Conservation (phyloP, 176 grass and related monocot genomes). For the Hyparrhenia diplandra region DNA sequence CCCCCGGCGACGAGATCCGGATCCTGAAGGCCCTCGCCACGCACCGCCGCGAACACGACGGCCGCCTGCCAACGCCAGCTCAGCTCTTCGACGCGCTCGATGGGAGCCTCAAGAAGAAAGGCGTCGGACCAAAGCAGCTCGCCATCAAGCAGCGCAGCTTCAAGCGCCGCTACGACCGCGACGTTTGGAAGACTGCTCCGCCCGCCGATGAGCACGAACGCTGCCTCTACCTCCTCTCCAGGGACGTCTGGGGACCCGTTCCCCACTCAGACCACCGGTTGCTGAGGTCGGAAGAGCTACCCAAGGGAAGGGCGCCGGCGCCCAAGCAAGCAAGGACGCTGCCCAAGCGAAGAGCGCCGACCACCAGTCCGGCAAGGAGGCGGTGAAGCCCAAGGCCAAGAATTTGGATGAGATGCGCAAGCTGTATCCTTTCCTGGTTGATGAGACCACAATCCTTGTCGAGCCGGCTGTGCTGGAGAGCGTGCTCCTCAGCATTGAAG, state of each 20-base stretch:
- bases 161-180: constrained; percentile 14
- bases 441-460: too few species aligned
- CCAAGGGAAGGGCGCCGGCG: background rate
- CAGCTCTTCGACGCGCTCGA: background rate
- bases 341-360: too few species aligned
- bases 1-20: constrained; percentile 14
- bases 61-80: background rate
- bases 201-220: constrained; percentile 21
- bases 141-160: constrained; percentile 15
- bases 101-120: background rate
- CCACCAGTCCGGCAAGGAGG: too few species aligned
- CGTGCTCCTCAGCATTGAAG: too few species aligned
- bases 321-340: background rate
- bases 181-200: background rate
- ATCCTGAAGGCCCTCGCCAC: constrained; percentile 32
- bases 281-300: background rate
- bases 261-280: background rate
- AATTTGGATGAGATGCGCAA: too few species aligned
- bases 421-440: too few species aligned
- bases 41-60: constrained; percentile 5
- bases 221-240: constrained; percentile 26
- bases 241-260: constrained; percentile 17
- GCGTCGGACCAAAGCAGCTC: background rate
- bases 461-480: too few species aligned
- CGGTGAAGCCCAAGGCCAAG: too few species aligned